Percentiles rank a stretch among this genome's conserved stretches.
Conservation (phyloP, 306 rosid genomes). For the Prunus campanulata region DNA sequence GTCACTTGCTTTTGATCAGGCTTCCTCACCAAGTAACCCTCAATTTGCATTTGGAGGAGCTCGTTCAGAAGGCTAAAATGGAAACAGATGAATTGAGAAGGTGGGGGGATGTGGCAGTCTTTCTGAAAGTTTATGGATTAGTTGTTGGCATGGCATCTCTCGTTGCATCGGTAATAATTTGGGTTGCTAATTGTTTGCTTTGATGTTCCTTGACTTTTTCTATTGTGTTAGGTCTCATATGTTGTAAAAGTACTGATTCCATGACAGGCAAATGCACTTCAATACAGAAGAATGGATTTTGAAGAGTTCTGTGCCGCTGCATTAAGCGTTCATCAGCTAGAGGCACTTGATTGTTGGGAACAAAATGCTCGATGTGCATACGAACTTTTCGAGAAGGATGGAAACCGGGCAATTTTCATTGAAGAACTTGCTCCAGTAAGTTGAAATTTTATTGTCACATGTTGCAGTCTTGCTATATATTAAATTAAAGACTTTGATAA, state of each 20-base stretch:
- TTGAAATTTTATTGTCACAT: constrained; percentile 8
- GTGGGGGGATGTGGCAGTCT: no score
- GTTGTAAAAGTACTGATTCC: constrained; percentile 24
- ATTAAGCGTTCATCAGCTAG: constrained; percentile 88
- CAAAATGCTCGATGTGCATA: constrained; percentile 93
- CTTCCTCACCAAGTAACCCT: not conserved
- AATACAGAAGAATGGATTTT: constrained; percentile 96
- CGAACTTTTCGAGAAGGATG: constrained; percentile 90
- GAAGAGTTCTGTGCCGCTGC: constrained; percentile 97
- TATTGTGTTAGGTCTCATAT: constrained; percentile 13
- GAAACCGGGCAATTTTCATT: constrained; percentile 87
- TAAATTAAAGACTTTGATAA: not conserved
- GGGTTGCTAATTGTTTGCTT: constrained; percentile 9
- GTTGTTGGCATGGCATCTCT: no score
- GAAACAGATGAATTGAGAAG: no score
- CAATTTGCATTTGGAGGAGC: not conserved
- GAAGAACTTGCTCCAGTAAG: constrained; percentile 98
- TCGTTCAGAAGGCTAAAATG: no score
- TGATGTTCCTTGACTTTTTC: constrained; percentile 9
- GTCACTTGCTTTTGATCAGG: not conserved
- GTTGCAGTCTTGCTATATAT: not conserved
- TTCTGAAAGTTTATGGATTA: no score
- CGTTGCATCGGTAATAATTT: constrained; percentile 58
- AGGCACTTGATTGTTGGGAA: constrained; percentile 96
- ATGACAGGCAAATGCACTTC: constrained; percentile 79